phyloP scores from a whole-genome alignment of 2,329 filamentous ascomycete genomes.

The Onygenales sp. region DNA sequence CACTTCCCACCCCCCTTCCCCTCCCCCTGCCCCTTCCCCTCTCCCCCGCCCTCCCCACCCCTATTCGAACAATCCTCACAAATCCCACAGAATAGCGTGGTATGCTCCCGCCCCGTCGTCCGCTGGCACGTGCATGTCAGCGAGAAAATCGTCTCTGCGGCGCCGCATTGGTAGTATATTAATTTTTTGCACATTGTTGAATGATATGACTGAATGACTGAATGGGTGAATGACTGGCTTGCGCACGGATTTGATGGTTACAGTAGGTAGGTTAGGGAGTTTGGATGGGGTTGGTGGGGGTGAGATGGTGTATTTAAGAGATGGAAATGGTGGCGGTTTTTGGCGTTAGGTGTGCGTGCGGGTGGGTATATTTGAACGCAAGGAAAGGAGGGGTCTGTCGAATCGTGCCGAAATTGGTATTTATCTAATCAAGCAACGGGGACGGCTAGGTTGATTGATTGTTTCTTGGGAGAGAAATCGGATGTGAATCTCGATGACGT shows the following conservation, averaged over 20 bases:
- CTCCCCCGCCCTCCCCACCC: neutral
- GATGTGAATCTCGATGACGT: too few relatives aligned
- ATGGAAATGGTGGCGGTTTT: too few relatives aligned
- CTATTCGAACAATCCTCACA: constrained; percentile 9
- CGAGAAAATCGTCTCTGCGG: constrained; percentile 13
- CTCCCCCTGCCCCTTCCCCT: neutral
- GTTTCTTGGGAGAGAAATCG: too few relatives aligned
- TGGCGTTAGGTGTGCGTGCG: too few relatives aligned
- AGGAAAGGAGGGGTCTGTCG: too few relatives aligned
- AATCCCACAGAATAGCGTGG: constrained; percentile 11
- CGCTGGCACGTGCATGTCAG: constrained; percentile 8
- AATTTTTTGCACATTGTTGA: constrained; percentile 12
- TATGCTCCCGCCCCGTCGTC: constrained; percentile 8
- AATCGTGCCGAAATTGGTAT: too few relatives aligned
- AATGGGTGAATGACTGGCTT: neutral
- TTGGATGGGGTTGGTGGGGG: neutral
- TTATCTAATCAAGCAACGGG: too few relatives aligned
- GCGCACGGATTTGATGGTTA: neutral
- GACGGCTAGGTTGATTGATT: too few relatives aligned
- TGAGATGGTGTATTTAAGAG: neutral
- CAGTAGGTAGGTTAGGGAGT: neutral
- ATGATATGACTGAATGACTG: too few relatives aligned
- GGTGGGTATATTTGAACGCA: too few relatives aligned
- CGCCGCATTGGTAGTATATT: constrained; percentile 12
- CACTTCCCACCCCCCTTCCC: neutral